Percentiles rank a stretch among this genome's conserved stretches.
Conservation (phyloP, 139 green algal species). For the Tetradesmus obliquus region DNA sequence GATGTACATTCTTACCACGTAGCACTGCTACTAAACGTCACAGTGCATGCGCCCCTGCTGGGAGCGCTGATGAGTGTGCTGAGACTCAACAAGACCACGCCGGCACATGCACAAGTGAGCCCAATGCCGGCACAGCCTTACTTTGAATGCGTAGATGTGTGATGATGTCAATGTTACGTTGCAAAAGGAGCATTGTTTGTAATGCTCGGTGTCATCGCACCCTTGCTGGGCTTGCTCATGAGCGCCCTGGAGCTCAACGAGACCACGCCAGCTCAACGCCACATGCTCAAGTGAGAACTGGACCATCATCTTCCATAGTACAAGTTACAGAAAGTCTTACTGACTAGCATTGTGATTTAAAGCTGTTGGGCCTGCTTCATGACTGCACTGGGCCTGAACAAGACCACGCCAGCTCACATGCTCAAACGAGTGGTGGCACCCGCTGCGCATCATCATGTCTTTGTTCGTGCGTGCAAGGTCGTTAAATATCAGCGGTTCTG, state of each 20-base stretch:
- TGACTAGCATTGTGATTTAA: no score
- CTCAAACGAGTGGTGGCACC: not conserved
- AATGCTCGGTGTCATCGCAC: conserved; percentile 71
- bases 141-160: no score
- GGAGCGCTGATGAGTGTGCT: conserved; percentile 62
- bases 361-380: conserved; percentile 49
- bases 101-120: conserved; percentile 51
- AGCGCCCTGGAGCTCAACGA: conserved; percentile 60
- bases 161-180: no score
- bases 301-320: no score
- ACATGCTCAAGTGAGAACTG: conserved; percentile 44
- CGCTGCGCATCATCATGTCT: no score
- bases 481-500: no score
- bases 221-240: conserved; percentile 71
- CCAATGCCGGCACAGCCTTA: no score
- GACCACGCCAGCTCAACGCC: conserved; percentile 40
- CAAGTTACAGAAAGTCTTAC: no score
- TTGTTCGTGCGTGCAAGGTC: no score
- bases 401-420: not conserved
- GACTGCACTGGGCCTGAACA: conserved; percentile 1
- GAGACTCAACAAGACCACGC: conserved; percentile 59
- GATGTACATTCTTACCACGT: not conserved
- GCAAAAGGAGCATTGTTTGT: not conserved
- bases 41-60: conserved; percentile 82
- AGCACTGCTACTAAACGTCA: not conserved